These are phyloP conservation scores for Yamadazyma atmosphaerica DNA, from an alignment of 1,139 yeast species.

Conservation along the genomic window DNA sequence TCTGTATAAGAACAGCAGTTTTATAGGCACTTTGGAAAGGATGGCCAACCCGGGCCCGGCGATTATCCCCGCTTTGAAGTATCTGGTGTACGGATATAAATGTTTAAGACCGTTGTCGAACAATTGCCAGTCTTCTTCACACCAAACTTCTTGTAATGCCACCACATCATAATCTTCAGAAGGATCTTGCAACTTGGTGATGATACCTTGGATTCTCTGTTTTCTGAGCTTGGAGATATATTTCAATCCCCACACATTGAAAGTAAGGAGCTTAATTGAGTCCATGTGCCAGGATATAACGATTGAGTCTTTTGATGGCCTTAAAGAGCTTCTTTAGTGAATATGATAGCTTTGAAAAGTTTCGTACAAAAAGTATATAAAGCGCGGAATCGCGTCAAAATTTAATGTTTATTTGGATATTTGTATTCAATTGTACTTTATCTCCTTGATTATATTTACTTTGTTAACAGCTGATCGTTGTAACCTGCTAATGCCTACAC, in stretches of 20 bases:
- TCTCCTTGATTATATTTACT: no score
- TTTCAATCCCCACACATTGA: slow-evolving; percentile 89
- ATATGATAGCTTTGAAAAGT: no score
- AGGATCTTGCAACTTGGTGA: slow-evolving; percentile 55
- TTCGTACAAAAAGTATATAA: no score
- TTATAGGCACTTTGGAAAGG: slow-evolving; percentile 81
- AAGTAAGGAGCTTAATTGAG: slow-evolving; percentile 54
- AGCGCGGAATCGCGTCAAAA: no score
- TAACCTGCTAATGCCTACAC: no score
- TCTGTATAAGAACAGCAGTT: slow-evolving; percentile 71
- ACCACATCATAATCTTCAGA: slow-evolving; percentile 70
- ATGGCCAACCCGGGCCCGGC: slow-evolving; percentile 94
- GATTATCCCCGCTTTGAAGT: slow-evolving; percentile 79
- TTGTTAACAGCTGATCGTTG: no score
- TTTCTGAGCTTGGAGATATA: slow-evolving; percentile 69
- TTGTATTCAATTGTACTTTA: no score
- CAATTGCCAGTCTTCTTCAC: slow-evolving; percentile 75
- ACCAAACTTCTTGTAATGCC: slow-evolving; percentile 95
- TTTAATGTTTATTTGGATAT: background rate
- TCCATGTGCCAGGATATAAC: no score
- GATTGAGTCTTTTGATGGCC: no score
- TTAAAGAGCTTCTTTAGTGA: no score
- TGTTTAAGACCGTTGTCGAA: slow-evolving; percentile 46
- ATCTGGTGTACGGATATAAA: slow-evolving; percentile 63
- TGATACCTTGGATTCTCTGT: slow-evolving; percentile 71